phyloP scores from a whole-genome alignment of 192 early-diverging fungal genomes.

The Rhizoclosmatium sp. region DNA sequence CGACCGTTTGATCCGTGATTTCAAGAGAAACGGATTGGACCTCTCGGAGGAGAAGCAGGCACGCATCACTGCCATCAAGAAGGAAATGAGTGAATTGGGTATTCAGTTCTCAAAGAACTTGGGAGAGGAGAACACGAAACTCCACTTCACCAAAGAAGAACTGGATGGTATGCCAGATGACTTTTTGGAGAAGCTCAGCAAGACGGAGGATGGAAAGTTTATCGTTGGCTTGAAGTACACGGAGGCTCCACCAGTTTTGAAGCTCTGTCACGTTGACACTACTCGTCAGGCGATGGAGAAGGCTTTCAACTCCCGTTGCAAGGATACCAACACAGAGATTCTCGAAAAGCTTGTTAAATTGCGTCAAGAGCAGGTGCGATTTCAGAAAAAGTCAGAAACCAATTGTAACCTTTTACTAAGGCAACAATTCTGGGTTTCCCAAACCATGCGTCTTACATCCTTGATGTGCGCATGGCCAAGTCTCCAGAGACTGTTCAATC shows the following conservation, averaged over 20 bases:
- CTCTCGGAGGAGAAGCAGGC: slow-evolving; percentile 67
- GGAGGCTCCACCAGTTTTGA: slow-evolving; percentile 43
- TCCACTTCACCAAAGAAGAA: slow-evolving; percentile 64
- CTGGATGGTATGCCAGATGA: slow-evolving; percentile 77
- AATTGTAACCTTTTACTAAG: not conserved
- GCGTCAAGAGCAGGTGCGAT: slow-evolving; percentile 27
- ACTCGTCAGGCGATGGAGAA: slow-evolving; percentile 9
- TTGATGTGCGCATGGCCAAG: slow-evolving; percentile 90
- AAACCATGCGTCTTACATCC: slow-evolving; percentile 73
- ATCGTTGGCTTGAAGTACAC: slow-evolving; percentile 81
- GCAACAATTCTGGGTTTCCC: slow-evolving; percentile 72
- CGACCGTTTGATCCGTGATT: slow-evolving; percentile 70
- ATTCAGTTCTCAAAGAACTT: slow-evolving; percentile 77
- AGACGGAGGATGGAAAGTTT: slow-evolving; percentile 70
- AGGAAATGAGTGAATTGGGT: slow-evolving; percentile 71
- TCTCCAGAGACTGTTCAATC: slow-evolving; percentile 58
- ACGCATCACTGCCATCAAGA: slow-evolving; percentile 67
- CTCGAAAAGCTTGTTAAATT: slow-evolving; percentile 20
- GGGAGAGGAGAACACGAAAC: slow-evolving; percentile 67
- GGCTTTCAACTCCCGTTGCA: slow-evolving; percentile 25
- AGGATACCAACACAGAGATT: slow-evolving; percentile 14
- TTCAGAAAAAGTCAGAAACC: not conserved
- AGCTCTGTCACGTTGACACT: slow-evolving; percentile 20
- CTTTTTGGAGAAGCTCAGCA: slow-evolving; percentile 70
- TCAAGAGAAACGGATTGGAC: slow-evolving; percentile 75